Conservation (phyloP, 768 basidiomycete species). For the Tubosaeta brunneosetosa region DNA sequence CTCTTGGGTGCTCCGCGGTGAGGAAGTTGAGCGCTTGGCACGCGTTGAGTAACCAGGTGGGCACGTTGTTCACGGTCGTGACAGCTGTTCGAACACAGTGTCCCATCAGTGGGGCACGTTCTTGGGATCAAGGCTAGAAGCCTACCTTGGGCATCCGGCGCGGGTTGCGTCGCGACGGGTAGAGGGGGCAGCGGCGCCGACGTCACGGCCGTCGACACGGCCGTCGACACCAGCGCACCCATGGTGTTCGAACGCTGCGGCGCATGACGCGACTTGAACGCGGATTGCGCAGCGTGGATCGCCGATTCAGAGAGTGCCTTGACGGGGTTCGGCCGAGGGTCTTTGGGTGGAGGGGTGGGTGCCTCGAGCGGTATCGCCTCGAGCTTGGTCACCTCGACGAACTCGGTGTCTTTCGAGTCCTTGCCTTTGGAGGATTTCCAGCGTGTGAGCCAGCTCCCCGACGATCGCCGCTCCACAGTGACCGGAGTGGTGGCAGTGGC, state of each 20-base stretch:
- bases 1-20: conserved; percentile 69
- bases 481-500: conserved; percentile 53
- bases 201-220: conserved; percentile 5
- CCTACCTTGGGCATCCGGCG: conserved; percentile 17
- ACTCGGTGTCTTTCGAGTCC: conserved; percentile 29
- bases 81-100: conserved; percentile 21
- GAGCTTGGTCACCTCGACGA: conserved; percentile 28
- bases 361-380: conserved; percentile 1
- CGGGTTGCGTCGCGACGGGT: conserved; percentile 12
- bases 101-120: neutral
- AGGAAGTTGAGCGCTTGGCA: conserved; percentile 72
- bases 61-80: conserved; percentile 54
- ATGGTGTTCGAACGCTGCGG: conserved; percentile 30
- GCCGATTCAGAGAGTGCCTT: conserved; percentile 32
- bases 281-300: conserved; percentile 26
- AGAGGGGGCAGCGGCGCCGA: conserved; percentile 15
- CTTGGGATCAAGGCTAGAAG: neutral
- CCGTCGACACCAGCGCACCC: conserved; percentile 21
- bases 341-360: conserved; percentile 27
- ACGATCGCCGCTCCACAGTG: conserved; percentile 47
- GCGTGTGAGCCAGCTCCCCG: conserved; percentile 47
- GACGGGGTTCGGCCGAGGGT: conserved; percentile 31
- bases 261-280: conserved; percentile 23
- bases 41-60: conserved; percentile 74
- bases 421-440: conserved; percentile 41